Evolutionary conservation across 164 flowering plant genomes (phyloP), one percentile per base, ranked within the genome.

Genomic region (Taxillus chinensis): DNA sequence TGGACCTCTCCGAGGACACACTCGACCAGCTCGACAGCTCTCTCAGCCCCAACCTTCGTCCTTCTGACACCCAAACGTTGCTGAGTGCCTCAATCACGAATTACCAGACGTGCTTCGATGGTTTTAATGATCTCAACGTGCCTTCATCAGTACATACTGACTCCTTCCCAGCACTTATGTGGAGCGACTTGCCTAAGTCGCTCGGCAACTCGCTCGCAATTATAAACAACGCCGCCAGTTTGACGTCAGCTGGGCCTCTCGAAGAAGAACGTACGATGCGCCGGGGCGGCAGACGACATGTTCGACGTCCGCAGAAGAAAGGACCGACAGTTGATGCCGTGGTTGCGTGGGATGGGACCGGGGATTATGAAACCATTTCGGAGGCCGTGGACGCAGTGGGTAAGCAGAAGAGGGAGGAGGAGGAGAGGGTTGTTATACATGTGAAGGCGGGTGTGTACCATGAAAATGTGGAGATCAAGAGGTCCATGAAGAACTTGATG

Each of bases 321-420:
- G 13, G 51, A 48, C 1, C 13, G 13, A 45, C 58, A 40, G 85
- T 80, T 12, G 82, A 83, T 64, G 5, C 51, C 27, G 27, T 87
- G 3, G 93, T 87, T 59, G 86, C 90, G 0, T 67, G 73, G 61
- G 90, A 87, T 62, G 93, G 93, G 13, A 71, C 82, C 0, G 88
- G 93, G 1, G 46, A 79, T 56, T 87, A 65, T 58, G 76, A 60
- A 70, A 83, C 86, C 60, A 79, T 87, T 2, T 59, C 80, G 1
- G 84, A 79, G 65, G 93, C 86, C 3, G 64, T 87, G 51, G 74
- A 70, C 2, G 78, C 85, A 1, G 64, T 82, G 5, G 58, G 40
- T 12, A 67, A 67, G 55, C 41, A 2, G 8, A 60, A 49, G 2
- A 61, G 72, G 6, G 77, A 79, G 14, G 9, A 7, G 13, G 38